phyloP scores from a whole-genome alignment of 345 rosid genomes.

The Salix udensis region DNA sequence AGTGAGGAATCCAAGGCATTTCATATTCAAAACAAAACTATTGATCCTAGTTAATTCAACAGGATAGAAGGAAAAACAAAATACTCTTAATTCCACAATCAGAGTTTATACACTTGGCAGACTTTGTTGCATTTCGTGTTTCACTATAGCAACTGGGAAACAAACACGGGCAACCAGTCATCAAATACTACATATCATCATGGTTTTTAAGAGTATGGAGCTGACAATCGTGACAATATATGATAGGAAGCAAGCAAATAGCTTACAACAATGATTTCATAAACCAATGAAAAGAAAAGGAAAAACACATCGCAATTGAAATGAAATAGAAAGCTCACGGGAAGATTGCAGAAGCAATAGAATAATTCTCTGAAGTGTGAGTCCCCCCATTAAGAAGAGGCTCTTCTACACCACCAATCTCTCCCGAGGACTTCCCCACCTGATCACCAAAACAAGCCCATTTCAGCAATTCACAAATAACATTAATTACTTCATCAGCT shows the following conservation, averaged over 20 bases:
- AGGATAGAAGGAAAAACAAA: background rate
- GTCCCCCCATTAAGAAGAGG: slow-evolving; percentile 60
- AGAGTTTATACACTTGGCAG: background rate
- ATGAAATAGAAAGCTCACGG: slow-evolving; percentile 50
- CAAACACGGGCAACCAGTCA: background rate
- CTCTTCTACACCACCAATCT: slow-evolving; percentile 53
- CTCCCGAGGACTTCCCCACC: slow-evolving; percentile 60
- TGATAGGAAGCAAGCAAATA: background rate
- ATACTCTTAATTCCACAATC: background rate
- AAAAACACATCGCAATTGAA: background rate
- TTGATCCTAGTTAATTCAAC: background rate
- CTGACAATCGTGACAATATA: no score
- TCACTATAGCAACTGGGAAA: background rate
- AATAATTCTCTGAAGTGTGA: slow-evolving; percentile 49
- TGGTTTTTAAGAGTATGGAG: no score
- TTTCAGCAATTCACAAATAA: background rate
- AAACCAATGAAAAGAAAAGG: background rate
- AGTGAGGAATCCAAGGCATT: no score
- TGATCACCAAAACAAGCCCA: slow-evolving; percentile 16
- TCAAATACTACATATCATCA: background rate
- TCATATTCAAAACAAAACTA: no score
- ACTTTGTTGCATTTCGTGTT: background rate
- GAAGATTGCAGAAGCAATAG: slow-evolving; percentile 55
- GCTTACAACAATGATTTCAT: background rate
- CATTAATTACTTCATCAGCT: background rate